These are phyloP conservation scores for Penicillium sp. DNA, from an alignment of 2,329 filamentous ascomycete genomes.

Conservation along the genomic window DNA sequence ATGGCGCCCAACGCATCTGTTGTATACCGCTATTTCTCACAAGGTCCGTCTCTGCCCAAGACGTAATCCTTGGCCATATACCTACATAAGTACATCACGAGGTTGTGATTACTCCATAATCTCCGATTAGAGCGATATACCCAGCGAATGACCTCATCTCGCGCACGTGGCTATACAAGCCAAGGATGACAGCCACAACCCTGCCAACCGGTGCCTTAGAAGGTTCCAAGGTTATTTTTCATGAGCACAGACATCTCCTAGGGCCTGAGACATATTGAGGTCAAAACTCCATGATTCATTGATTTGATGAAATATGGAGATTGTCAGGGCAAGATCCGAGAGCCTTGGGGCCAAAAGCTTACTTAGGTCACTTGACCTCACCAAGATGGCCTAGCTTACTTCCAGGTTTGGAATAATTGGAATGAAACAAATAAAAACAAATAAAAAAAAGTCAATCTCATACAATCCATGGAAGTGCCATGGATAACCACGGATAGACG, in stretches of 20 bases:
- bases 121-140: background rate
- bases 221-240: background rate
- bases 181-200: background rate
- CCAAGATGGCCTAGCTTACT: background rate
- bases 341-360: conserved; percentile 1
- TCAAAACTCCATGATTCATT: background rate
- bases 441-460: background rate
- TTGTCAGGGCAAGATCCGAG: conserved; percentile 2
- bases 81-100: background rate
- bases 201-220: background rate
- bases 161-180: conserved; percentile 5
- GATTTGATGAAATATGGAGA: background rate
- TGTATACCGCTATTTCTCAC: background rate
- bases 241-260: background rate
- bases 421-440: background rate
- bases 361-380: conserved; percentile 8
- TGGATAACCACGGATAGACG: background rate
- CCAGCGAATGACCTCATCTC: conserved; percentile 6
- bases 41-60: background rate
- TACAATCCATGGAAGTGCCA: background rate
- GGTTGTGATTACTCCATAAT: background rate
- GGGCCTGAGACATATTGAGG: background rate
- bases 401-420: background rate
- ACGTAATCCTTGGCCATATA: background rate
- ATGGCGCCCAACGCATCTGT: background rate